Evolutionary conservation across 805 yeast genomes (phyloP).

Genomic region (Yamadazyma nakazawae): DNA sequence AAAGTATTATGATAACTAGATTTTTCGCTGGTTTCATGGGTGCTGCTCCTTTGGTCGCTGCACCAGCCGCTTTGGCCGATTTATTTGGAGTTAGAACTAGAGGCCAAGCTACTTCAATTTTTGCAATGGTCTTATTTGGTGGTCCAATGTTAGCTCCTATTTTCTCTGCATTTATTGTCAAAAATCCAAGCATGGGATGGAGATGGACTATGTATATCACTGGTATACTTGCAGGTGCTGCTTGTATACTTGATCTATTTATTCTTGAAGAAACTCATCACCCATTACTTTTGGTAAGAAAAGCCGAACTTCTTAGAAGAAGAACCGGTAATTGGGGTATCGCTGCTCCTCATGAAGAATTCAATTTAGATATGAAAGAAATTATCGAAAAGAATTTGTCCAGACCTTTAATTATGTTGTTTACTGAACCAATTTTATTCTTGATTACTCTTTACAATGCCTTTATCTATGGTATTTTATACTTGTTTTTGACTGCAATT

Average conservation of each 20-base stretch:
- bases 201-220: conserved; percentile 54
- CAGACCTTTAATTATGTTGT: conserved; percentile 39
- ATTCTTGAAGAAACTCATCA: conserved; percentile 40
- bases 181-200: conserved; percentile 46
- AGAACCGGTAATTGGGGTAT: conserved; percentile 42
- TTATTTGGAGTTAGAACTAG: conserved; percentile 62
- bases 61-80: conserved; percentile 87
- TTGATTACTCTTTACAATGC: conserved; percentile 45
- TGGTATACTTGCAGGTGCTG: conserved; percentile 35
- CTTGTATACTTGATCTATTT: conserved; percentile 31
- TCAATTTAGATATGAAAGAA: conserved; percentile 27
- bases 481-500: conserved; percentile 42
- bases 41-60: conserved; percentile 78
- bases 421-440: conserved; percentile 41
- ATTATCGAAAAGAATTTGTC: conserved; percentile 32
- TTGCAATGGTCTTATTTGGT: conserved; percentile 67
- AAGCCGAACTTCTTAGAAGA: conserved; percentile 36
- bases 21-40: conserved; percentile 80
- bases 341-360: conserved; percentile 37
- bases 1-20: conserved; percentile 72
- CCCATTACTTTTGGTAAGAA: conserved; percentile 29
- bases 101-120: conserved; percentile 73
- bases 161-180: conserved; percentile 41
- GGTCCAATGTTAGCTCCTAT: conserved; percentile 87
- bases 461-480: conserved; percentile 48